These are phyloP conservation scores for Crithidia bombi DNA, from an alignment of 208 protist genomes.

Conservation along the genomic window DNA sequence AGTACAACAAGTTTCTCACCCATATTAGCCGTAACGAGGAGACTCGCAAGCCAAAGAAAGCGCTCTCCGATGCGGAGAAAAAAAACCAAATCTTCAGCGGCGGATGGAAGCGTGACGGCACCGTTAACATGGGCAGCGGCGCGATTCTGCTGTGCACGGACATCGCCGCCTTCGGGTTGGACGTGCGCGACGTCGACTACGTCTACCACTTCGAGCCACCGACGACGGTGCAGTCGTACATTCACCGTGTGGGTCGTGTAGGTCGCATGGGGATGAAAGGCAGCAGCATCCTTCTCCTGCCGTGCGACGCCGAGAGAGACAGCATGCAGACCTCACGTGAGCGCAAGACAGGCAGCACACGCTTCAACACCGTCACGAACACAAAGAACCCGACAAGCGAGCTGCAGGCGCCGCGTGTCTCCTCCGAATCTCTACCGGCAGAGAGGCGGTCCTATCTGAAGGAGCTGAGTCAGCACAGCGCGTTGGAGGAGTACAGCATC, in stretches of 20 bases:
- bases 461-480: slow-evolving; percentile 50
- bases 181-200: slow-evolving; percentile 93
- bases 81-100: slow-evolving; percentile 77
- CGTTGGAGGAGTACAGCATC: slow-evolving; percentile 64
- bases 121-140: slow-evolving; percentile 62
- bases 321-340: slow-evolving; percentile 43
- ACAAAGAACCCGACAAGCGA: slow-evolving; percentile 66
- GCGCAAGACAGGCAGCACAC: slow-evolving; percentile 65
- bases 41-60: slow-evolving; percentile 32
- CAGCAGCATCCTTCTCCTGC: slow-evolving; percentile 83
- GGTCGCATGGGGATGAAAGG: slow-evolving; percentile 91
- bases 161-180: slow-evolving; percentile 87
- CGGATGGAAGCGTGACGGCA: slow-evolving; percentile 81
- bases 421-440: slow-evolving; percentile 35
- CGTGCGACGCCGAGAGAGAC: slow-evolving; percentile 41
- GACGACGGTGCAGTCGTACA: slow-evolving; percentile 75
- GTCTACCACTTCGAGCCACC: slow-evolving; percentile 93
- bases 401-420: slow-evolving; percentile 48
- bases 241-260: slow-evolving; percentile 91
- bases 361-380: slow-evolving; percentile 83
- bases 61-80: slow-evolving; percentile 66
- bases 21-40: slow-evolving; percentile 33
- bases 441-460: slow-evolving; percentile 57
- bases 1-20: slow-evolving; percentile 88
- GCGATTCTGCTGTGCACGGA: slow-evolving; percentile 92